phyloP scores from a whole-genome alignment of 2,329 filamentous ascomycete genomes.

The Aphanocladium album region DNA sequence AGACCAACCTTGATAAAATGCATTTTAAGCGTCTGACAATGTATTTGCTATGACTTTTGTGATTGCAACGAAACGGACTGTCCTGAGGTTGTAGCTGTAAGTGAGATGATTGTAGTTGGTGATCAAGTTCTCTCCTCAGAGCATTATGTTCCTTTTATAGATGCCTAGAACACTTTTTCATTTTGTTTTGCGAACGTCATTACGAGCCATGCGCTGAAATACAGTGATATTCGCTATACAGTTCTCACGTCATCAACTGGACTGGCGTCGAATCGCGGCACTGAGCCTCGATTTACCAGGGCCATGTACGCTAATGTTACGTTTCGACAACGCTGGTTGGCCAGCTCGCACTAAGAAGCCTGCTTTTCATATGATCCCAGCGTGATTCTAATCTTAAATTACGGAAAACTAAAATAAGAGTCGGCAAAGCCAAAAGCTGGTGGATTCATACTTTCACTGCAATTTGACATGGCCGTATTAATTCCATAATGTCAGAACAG shows the following conservation, averaged over 20 bases:
- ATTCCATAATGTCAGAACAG: too few species aligned
- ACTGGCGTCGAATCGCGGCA: not conserved
- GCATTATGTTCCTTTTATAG: not conserved
- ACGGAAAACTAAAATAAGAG: not conserved
- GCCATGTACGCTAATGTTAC: not conserved
- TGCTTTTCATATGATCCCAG: not conserved
- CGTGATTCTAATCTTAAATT: not conserved
- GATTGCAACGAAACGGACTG: too few species aligned
- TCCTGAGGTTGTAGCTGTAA: too few species aligned
- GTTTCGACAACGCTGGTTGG: not conserved
- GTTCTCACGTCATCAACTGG: not conserved
- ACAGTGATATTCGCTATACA: not conserved
- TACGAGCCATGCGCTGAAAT: accelerated
- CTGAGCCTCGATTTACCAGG: not conserved
- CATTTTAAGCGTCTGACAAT: not conserved
- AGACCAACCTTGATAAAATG: not conserved
- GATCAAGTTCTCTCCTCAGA: not conserved
- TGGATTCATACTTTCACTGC: too few species aligned
- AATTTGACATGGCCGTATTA: too few species aligned
- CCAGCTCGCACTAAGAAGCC: not conserved
- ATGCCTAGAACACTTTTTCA: too few species aligned
- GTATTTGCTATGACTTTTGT: too few species aligned
- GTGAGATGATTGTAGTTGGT: not conserved
- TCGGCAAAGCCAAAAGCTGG: too few species aligned
- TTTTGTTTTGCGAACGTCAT: not conserved